These are phyloP conservation scores for Cantharellus anzutake DNA, from an alignment of 768 basidiomycete genomes.

Conservation along the genomic window DNA sequence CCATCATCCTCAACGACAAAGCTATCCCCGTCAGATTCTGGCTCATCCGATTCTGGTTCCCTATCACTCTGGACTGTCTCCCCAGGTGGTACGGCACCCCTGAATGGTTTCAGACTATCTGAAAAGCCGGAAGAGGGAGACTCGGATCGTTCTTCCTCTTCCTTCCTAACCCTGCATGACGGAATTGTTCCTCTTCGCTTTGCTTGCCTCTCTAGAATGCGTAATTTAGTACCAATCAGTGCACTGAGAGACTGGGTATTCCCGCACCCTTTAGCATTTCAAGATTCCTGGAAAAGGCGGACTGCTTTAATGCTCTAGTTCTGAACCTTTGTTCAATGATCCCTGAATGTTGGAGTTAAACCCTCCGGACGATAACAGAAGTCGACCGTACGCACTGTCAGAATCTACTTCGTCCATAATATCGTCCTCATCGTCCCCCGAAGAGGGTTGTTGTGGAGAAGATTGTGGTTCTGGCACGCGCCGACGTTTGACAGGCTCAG, in stretches of 20 bases:
- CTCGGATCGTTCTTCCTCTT: no score
- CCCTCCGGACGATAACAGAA: background rate
- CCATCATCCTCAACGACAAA: conserved; percentile 50
- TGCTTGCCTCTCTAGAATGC: background rate
- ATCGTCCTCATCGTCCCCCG: conserved; percentile 22
- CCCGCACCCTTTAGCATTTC: conserved; percentile 25
- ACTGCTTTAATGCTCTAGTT: conserved; percentile 37
- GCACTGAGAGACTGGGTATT: no score
- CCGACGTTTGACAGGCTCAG: no score
- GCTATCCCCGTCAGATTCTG: conserved; percentile 14
- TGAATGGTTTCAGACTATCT: no score
- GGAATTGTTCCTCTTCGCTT: no score
- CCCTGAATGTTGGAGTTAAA: conserved; percentile 19
- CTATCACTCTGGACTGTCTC: background rate
- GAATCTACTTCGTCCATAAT: conserved; percentile 32
- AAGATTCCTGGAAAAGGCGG: conserved; percentile 41
- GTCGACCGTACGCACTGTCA: conserved; percentile 26
- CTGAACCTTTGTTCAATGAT: conserved; percentile 50
- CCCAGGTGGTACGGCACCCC: no score
- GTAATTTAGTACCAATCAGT: background rate
- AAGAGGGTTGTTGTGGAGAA: background rate
- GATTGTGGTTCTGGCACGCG: no score
- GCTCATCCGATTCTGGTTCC: background rate
- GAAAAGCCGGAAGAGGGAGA: no score
- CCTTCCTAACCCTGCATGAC: no score